Evolutionary conservation across 306 rosid species (phyloP).

Genomic region (Coriaria nepalensis): DNA sequence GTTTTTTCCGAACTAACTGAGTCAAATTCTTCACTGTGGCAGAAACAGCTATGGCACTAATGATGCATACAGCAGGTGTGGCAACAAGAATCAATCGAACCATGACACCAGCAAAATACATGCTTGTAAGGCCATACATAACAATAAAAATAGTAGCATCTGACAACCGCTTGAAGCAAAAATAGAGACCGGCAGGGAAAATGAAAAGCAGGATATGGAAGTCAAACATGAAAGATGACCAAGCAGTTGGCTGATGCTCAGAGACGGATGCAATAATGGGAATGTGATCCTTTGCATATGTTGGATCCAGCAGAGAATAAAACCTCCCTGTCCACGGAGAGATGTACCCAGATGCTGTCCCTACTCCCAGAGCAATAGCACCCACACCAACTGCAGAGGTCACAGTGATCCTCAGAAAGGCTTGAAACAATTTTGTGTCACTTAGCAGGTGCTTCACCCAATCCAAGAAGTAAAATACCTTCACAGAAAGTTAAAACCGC

Average conservation of each 20-base stretch:
- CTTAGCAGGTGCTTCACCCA: slow-evolving; percentile 81
- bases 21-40: slow-evolving; percentile 84
- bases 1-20: slow-evolving; percentile 49
- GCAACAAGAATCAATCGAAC: slow-evolving; percentile 97
- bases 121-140: slow-evolving; percentile 98
- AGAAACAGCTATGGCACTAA: slow-evolving; percentile 94
- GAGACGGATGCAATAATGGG: slow-evolving; percentile 98
- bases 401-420: slow-evolving; percentile 89
- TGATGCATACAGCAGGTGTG: slow-evolving; percentile 91
- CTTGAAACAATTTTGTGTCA: slow-evolving; percentile 68
- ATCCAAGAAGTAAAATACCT: slow-evolving; percentile 90
- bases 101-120: slow-evolving; percentile 99
- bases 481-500: slow-evolving; percentile 9
- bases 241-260: slow-evolving; percentile 99
- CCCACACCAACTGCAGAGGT: slow-evolving; percentile 68
- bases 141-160: slow-evolving; percentile 95
- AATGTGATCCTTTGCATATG: slow-evolving; percentile 95
- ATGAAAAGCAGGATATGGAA: slow-evolving; percentile 84
- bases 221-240: slow-evolving; percentile 99
- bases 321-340: slow-evolving; percentile 99
- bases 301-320: slow-evolving; percentile 95
- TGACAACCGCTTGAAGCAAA: slow-evolving; percentile 94
- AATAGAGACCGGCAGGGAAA: slow-evolving; percentile 98
- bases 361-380: slow-evolving; percentile 77
- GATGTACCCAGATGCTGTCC: slow-evolving; percentile 88